Conservation (phyloP, 345 rosid species). For the Hirschfeldia incana region DNA sequence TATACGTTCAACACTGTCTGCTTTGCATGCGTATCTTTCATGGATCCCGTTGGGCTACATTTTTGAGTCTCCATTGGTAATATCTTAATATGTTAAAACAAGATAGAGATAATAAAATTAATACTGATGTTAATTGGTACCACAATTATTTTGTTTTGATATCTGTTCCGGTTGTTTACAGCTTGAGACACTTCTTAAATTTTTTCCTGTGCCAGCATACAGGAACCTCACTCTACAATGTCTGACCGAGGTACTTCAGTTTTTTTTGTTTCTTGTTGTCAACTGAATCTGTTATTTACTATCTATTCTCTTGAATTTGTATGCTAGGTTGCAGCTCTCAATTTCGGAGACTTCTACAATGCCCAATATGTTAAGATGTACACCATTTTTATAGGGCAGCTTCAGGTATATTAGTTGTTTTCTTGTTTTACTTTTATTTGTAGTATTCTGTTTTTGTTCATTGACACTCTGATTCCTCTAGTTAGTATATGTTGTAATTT, state of each 20-base stretch:
- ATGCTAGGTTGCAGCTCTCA: conserved; percentile 86
- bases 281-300: conserved; percentile 9
- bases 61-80: conserved; percentile 95
- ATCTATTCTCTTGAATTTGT: conserved; percentile 10
- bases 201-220: conserved; percentile 75
- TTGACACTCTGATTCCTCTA: not conserved
- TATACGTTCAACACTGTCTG: conserved; percentile 86
- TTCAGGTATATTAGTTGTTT: conserved; percentile 56
- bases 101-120: not conserved
- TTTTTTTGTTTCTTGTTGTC: not conserved
- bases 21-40: conserved; percentile 97
- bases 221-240: conserved; percentile 96
- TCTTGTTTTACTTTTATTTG: conserved; percentile 3
- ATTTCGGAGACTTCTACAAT: conserved; percentile 85
- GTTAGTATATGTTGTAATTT: not conserved
- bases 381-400: conserved; percentile 73
- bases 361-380: conserved; percentile 80
- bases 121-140: conserved; percentile 25
- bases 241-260: conserved; percentile 74
- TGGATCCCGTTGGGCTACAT: conserved; percentile 99
- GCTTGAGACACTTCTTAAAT: conserved; percentile 93
- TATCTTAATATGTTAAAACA: conserved; percentile 16
- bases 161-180: conserved; percentile 40
- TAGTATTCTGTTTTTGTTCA: not conserved
- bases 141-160: conserved; percentile 25